A percentile compares a stretch with the other conserved stretches of the same genome.
Conservation (phyloP, 495 filamentous ascomycete species). For the Daldinia loculata region DNA sequence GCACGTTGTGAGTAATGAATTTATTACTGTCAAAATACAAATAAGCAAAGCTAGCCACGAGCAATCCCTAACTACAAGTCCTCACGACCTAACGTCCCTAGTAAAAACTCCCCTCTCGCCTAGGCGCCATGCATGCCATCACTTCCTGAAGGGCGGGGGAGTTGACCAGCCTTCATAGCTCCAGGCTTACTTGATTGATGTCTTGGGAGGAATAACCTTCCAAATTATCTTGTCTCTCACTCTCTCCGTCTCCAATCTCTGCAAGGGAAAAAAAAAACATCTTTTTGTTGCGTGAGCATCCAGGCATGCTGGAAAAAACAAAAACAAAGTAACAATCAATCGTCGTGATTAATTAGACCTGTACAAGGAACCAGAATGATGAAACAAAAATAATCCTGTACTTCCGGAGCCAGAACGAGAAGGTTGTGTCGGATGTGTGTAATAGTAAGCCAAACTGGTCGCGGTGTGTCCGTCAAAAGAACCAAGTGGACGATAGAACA, state of each 20-base stretch:
- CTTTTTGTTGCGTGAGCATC: slow-evolving; percentile 4
- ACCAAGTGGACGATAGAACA: background rate
- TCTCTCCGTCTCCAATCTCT: background rate
- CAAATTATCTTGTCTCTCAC: background rate
- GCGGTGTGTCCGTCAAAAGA: background rate
- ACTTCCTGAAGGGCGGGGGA: background rate
- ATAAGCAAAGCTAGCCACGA: slow-evolving; percentile 20
- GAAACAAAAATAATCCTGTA: slow-evolving; percentile 9
- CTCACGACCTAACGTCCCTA: slow-evolving; percentile 1
- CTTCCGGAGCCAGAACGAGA: slow-evolving; percentile 3
- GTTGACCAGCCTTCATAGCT: slow-evolving; percentile 29
- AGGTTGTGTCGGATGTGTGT: too few relatives aligned
- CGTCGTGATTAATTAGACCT: background rate
- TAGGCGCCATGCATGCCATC: slow-evolving; percentile 21
- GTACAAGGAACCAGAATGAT: background rate
- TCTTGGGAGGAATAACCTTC: background rate
- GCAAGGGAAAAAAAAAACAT: background rate
- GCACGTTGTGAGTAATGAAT: slow-evolving; percentile 5
- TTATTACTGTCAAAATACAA: slow-evolving; percentile 24
- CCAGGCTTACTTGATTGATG: slow-evolving; percentile 23
- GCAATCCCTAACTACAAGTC: slow-evolving; percentile 21
- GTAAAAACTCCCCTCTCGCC: slow-evolving; percentile 20
- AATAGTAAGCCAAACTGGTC: background rate
- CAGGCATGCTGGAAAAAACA: background rate
- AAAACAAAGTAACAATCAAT: background rate